These are phyloP conservation scores for Linnemannia schmuckeri DNA, from an alignment of 192 early-diverging fungal species.

Conservation along the genomic window DNA sequence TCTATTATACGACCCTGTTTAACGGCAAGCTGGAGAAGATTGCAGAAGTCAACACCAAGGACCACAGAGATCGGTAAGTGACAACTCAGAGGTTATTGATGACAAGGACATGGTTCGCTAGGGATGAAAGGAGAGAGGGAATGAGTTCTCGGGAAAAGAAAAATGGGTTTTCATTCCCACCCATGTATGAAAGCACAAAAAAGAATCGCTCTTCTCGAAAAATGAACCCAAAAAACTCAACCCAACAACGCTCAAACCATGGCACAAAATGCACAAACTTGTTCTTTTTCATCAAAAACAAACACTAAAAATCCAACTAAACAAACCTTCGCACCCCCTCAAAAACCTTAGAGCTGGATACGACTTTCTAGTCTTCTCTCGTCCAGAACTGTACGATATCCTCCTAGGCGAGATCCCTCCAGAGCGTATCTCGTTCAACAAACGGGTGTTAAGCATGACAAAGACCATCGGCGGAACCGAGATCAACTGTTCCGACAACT, in stretches of 20 bases:
- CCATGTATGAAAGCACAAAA: neutral
- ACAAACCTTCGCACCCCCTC: too few species aligned
- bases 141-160: neutral
- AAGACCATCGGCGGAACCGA: conserved; percentile 11
- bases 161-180: neutral
- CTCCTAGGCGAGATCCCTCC: conserved; percentile 8
- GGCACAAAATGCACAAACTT: neutral
- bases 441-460: conserved; percentile 18
- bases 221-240: neutral
- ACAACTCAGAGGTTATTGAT: neutral
- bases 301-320: too few species aligned
- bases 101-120: neutral
- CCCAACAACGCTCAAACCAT: neutral
- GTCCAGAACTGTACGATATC: conserved; percentile 30
- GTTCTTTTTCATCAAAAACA: neutral
- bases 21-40: conserved; percentile 24
- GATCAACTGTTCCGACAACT: conserved; percentile 32
- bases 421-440: conserved; percentile 16
- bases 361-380: conserved; percentile 29
- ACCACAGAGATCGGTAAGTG: neutral
- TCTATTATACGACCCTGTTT: neutral
- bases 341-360: conserved; percentile 8
- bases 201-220: neutral
- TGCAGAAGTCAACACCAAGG: conserved; percentile 13
- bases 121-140: neutral